Percentiles rank a stretch among this genome's conserved stretches.
These are phyloP conservation scores for Vitis hybrid DNA, from an alignment of 177 flowering plant genomes.

Conservation along the genomic window DNA sequence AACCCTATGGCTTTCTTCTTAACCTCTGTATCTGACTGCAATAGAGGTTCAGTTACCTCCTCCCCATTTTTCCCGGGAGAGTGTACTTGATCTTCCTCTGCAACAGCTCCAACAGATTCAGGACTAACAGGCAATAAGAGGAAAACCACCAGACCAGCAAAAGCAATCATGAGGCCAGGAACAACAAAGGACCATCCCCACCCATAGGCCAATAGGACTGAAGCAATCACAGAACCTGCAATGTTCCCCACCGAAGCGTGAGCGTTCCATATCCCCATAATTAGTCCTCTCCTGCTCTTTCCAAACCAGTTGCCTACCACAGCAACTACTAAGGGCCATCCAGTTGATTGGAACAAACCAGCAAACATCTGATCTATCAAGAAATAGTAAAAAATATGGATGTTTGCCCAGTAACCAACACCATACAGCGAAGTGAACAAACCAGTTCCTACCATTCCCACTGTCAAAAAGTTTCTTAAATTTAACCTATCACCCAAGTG, in stretches of 20 bases:
- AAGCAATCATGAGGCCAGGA: conserved; percentile 59
- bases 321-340: conserved; percentile 97
- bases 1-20: conserved; percentile 69
- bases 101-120: conserved; percentile 56
- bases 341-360: conserved; percentile 85
- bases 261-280: conserved; percentile 97
- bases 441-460: conserved; percentile 89
- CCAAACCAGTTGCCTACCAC: conserved; percentile 97
- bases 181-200: conserved; percentile 96
- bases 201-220: conserved; percentile 66
- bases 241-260: conserved; percentile 92
- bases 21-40: conserved; percentile 19
- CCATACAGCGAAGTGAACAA: conserved; percentile 77
- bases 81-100: conserved; percentile 41
- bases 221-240: conserved; percentile 73
- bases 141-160: conserved; percentile 59
- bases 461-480: conserved; percentile 63
- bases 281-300: conserved; percentile 78
- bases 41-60: conserved; percentile 49
- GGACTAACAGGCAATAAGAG: conserved; percentile 72
- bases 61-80: conserved; percentile 41
- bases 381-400: conserved; percentile 66
- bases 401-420: conserved; percentile 72
- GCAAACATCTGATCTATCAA: conserved; percentile 75
- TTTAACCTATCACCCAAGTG: conserved; percentile 79